Evolutionary conservation across 2,329 filamentous ascomycete species (phyloP), one percentile per base, ranked within the genome.

Genomic region (Microdochium bolleyi): DNA sequence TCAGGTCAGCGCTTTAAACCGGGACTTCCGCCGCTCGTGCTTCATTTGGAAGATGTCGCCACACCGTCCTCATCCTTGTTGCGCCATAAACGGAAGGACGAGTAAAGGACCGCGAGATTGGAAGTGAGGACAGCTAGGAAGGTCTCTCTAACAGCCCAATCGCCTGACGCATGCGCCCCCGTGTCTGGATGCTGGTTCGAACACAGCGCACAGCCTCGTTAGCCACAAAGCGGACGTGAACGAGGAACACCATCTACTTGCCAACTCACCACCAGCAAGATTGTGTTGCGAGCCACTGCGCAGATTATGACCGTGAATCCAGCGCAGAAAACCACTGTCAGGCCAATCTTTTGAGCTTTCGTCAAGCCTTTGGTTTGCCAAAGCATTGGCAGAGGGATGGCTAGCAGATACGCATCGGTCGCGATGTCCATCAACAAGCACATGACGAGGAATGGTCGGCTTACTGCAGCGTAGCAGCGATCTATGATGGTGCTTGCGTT

Each of bases 311-410:
- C 53, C 30, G 54, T 46, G 13, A 53, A 13, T 19, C 48, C 53
- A 22, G 50, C 53, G 16, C 53, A 54, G 22, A 56, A 56, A 3
- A 56, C n/a, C 5, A 37, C 27, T 7, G 30, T 34, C 19, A 56
- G 25, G 4, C 30, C 48, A 1, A 51, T 1, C 44, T 54, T 54
- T 51, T 50, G 52, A n/a, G 25, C 22, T 13, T 2, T 52, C 13
- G 50, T 38, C 10, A 56, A 24, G 3, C n/a, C 41, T 4, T 48
- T 48, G 2, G 53, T 34, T 3, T 22, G 24, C 53, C 53, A 53
- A 1, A 56, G 49, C 53, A 56, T 54, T n/a, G 52, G 54, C n/a
- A 56, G 19, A 2, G 56, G 56, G 13, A 56, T 53, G 21, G 51
- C 53, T 22, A 56, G 11, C 16, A 57, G 32, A 30, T 54, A 57